Percentiles rank a stretch among this genome's conserved stretches.
These are phyloP conservation scores for Xanthoparmelia taractica DNA, from an alignment of 495 filamentous ascomycete species.

Conservation along the genomic window DNA sequence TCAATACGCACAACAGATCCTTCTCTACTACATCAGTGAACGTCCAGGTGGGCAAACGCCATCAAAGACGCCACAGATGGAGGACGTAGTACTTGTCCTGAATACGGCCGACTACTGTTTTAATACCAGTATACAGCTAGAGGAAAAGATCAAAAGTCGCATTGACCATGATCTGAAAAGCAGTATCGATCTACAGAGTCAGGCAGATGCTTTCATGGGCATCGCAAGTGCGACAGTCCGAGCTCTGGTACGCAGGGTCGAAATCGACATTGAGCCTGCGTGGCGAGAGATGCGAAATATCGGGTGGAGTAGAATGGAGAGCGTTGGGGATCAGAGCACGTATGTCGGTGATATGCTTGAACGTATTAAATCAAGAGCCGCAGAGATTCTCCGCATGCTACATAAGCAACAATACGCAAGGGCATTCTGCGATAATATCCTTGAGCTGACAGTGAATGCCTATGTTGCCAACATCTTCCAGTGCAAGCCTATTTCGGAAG, in stretches of 20 bases:
- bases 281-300: constrained; percentile 98
- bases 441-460: constrained; percentile 70
- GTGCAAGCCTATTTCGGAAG: constrained; percentile 82
- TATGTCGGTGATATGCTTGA: constrained; percentile 77
- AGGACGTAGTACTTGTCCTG: constrained; percentile 76
- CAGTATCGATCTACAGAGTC: constrained; percentile 79
- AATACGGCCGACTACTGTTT: constrained; percentile 99
- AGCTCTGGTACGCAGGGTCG: constrained; percentile 73
- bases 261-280: constrained; percentile 69
- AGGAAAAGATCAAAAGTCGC: constrained; percentile 86
- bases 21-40: constrained; percentile 69
- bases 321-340: constrained; percentile 88
- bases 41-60: constrained; percentile 42
- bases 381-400: constrained; percentile 69
- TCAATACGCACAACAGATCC: constrained; percentile 87
- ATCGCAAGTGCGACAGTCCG: constrained; percentile 84
- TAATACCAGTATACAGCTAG: constrained; percentile 79
- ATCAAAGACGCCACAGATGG: constrained; percentile 51
- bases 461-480: constrained; percentile 81
- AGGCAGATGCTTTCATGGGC: constrained; percentile 91
- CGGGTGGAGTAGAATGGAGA: constrained; percentile 90
- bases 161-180: constrained; percentile 70
- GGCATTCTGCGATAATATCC: constrained; percentile 88
- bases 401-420: constrained; percentile 89
- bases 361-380: constrained; percentile 57